These are phyloP conservation scores for Arthroderma sp. DNA, from an alignment of 2,329 filamentous ascomycete genomes.

Conservation along the genomic window DNA sequence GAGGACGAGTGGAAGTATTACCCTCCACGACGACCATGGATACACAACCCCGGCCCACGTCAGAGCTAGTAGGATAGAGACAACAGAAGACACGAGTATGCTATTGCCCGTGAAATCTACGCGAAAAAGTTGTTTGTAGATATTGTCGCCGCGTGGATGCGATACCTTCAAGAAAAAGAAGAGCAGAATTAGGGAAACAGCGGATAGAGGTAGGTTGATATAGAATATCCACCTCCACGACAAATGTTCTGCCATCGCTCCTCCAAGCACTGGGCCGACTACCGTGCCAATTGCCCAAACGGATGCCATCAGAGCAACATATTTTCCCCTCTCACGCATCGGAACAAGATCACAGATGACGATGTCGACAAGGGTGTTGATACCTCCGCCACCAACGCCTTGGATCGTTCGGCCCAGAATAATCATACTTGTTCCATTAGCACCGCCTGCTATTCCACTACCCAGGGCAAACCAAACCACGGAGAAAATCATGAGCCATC, in stretches of 20 bases:
- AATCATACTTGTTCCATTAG: constrained; percentile 30
- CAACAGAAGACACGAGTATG: constrained; percentile 2
- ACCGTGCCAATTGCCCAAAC: constrained; percentile 35
- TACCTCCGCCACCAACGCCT: constrained; percentile 37
- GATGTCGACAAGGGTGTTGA: constrained; percentile 37
- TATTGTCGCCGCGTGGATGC: constrained; percentile 18
- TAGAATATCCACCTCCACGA: constrained; percentile 11
- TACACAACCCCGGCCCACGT: constrained; percentile 3
- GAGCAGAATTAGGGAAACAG: constrained; percentile 13
- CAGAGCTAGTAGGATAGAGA: constrained; percentile 4
- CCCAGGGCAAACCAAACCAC: constrained; percentile 38
- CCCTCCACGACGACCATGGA: constrained; percentile 2
- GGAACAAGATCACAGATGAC: constrained; percentile 40
- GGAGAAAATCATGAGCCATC: constrained; percentile 26
- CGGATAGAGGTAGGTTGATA: constrained; percentile 7
- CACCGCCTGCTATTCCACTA: constrained; percentile 39
- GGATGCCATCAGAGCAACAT: constrained; percentile 12
- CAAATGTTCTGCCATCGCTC: constrained; percentile 10
- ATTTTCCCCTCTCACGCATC: constrained; percentile 31
- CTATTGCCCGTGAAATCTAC: constrained; percentile 2
- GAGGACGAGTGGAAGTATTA: constrained; percentile 3
- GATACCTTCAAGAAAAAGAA: constrained; percentile 31
- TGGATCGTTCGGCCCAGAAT: constrained; percentile 37
- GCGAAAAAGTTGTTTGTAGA: constrained; percentile 15
- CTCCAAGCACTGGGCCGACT: constrained; percentile 12